Conservation (phyloP, 106 monocot species). For the Dioscorea zingiberensis region DNA sequence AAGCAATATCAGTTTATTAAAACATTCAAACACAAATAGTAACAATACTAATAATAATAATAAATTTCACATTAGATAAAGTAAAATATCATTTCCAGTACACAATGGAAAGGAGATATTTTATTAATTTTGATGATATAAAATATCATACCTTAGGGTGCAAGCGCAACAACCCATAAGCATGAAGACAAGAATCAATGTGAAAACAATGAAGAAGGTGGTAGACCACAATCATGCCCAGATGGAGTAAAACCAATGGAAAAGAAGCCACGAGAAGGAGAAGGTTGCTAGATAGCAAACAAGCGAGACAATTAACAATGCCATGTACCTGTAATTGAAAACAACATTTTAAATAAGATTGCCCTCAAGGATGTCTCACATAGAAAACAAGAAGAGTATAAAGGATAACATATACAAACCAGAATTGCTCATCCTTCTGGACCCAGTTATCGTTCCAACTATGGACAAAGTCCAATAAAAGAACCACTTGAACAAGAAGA, state of each 20-base stretch:
- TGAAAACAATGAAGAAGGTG: slow-evolving; percentile 80
- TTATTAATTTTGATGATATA: no score
- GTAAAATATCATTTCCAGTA: no score
- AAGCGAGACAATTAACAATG: slow-evolving; percentile 78
- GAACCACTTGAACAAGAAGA: slow-evolving; percentile 98
- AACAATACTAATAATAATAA: no score
- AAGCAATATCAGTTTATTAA: no score
- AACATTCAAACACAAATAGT: no score
- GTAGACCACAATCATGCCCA: slow-evolving; percentile 94
- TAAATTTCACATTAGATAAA: no score
- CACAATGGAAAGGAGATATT: no score
- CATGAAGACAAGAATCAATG: slow-evolving; percentile 78
- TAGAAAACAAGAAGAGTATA: not conserved
- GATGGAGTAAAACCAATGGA: slow-evolving; percentile 98
- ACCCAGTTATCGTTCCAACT: slow-evolving; percentile 99
- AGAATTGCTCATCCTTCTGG: slow-evolving; percentile 89
- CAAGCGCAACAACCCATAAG: slow-evolving; percentile 74
- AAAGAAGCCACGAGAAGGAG: slow-evolving; percentile 83
- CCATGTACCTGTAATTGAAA: slow-evolving; percentile 64
- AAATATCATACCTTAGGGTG: slow-evolving; percentile 69
- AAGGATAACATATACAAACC: slow-evolving; percentile 27
- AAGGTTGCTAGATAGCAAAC: slow-evolving; percentile 87
- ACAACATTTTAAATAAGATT: not conserved
- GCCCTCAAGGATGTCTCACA: not conserved
- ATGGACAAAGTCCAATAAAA: slow-evolving; percentile 95